Percentiles rank a stretch among this genome's conserved stretches.
These are phyloP conservation scores for Neurospora sp. DNA, from an alignment of 495 filamentous ascomycete genomes.

Conservation along the genomic window DNA sequence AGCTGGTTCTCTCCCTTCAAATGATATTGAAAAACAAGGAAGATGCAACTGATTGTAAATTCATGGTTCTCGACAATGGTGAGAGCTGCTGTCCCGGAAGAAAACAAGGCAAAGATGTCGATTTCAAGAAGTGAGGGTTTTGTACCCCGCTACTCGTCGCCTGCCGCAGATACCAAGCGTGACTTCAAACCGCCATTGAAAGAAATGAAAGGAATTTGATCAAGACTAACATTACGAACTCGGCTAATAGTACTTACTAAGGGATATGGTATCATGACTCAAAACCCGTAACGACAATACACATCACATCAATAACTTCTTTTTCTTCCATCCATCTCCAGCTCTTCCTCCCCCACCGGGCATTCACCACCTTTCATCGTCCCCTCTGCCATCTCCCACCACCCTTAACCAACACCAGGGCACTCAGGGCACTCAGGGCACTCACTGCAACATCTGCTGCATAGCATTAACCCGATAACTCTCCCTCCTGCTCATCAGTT, in stretches of 20 bases:
- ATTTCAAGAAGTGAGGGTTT: background rate
- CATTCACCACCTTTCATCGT: background rate
- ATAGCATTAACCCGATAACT: constrained; percentile 48
- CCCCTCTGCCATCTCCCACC: background rate
- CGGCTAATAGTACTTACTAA: background rate
- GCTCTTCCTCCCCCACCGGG: too few species aligned
- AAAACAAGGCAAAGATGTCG: background rate
- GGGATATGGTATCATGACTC: background rate
- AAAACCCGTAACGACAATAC: background rate
- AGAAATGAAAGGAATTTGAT: background rate
- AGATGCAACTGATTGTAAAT: background rate
- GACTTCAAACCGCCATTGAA: background rate
- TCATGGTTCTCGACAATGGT: too few species aligned
- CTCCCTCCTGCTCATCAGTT: constrained; percentile 49
- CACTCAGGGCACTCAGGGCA: background rate
- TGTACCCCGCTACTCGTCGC: background rate
- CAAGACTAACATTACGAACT: background rate
- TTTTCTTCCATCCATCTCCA: background rate
- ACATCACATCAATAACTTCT: background rate
- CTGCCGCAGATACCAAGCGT: background rate
- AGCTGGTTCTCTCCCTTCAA: background rate
- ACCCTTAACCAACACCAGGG: background rate
- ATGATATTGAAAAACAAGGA: background rate
- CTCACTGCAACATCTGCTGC: constrained; percentile 26
- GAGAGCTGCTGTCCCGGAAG: background rate